Conservation (phyloP, 805 yeast genomes). For the Kodamaea restingae region DNA sequence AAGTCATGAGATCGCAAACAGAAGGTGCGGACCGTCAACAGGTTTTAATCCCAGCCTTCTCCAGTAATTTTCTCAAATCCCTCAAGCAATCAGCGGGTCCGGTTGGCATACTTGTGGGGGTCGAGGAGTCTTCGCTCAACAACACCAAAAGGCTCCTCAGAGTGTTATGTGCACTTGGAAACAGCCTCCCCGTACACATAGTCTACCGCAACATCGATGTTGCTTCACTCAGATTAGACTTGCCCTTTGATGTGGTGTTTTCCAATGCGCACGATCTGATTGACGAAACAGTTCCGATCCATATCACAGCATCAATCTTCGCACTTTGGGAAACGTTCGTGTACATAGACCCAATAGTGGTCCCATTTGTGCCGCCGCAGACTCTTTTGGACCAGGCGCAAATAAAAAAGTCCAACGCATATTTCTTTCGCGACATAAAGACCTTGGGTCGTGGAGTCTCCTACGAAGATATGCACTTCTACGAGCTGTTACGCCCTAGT, state of each 20-base stretch:
- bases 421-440: slow-evolving; percentile 20
- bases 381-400: slow-evolving; percentile 10
- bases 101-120: slow-evolving; percentile 11
- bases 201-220: slow-evolving; percentile 2
- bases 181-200: slow-evolving; percentile 12
- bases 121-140: background rate
- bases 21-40: no score
- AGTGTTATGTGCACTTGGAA: slow-evolving; percentile 9
- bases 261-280: background rate
- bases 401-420: slow-evolving; percentile 17
- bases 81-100: slow-evolving; percentile 4
- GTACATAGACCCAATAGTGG: slow-evolving; percentile 9
- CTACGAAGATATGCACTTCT: slow-evolving; percentile 6
- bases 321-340: slow-evolving; percentile 11
- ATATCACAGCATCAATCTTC: slow-evolving; percentile 2
- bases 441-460: slow-evolving; percentile 2
- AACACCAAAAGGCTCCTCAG: slow-evolving; percentile 1
- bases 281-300: background rate
- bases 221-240: background rate
- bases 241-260: background rate
- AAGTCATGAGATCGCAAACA: no score
- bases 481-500: slow-evolving; percentile 7
- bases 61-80: background rate
- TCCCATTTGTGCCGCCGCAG: slow-evolving; percentile 10
- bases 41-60: background rate